phyloP scores from a whole-genome alignment of 73 alveolate genomes.

The Loxodes magnus region DNA sequence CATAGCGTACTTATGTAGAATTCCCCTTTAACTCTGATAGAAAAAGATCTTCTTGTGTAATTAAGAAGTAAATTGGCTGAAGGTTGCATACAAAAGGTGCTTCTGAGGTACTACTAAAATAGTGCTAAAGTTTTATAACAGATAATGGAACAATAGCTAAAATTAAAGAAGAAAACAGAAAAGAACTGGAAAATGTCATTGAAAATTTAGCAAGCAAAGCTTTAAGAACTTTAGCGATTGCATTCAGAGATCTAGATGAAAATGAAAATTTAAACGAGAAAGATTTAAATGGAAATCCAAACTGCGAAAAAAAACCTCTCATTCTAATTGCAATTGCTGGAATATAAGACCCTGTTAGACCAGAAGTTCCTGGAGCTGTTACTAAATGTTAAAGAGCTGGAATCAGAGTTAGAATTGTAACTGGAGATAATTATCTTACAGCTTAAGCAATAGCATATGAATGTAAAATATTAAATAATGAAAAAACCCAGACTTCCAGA shows the following conservation, averaged over 20 bases:
- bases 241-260: constrained; percentile 29
- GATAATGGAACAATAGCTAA: constrained; percentile 23
- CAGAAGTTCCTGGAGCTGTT: constrained; percentile 51
- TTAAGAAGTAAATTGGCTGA: too few species aligned
- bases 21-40: too few species aligned
- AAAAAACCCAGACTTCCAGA: too few species aligned
- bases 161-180: constrained; percentile 14
- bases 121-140: constrained; percentile 40
- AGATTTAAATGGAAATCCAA: constrained; percentile 37
- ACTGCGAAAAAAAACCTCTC: constrained; percentile 40
- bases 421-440: constrained; percentile 57
- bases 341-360: constrained; percentile 50
- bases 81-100: constrained; percentile 59
- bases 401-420: constrained; percentile 38
- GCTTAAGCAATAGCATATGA: constrained; percentile 53
- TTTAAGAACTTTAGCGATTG: constrained; percentile 26
- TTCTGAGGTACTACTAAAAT: constrained; percentile 40
- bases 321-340: constrained; percentile 63
- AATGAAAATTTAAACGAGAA: constrained; percentile 19
- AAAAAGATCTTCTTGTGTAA: too few species aligned
- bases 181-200: constrained; percentile 27
- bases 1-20: too few species aligned
- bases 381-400: constrained; percentile 30
- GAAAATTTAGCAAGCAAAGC: constrained; percentile 50
- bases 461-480: constrained; percentile 30